Evolutionary conservation across 306 rosid genomes (phyloP).

Genomic region (Vachellia collinsii): DNA sequence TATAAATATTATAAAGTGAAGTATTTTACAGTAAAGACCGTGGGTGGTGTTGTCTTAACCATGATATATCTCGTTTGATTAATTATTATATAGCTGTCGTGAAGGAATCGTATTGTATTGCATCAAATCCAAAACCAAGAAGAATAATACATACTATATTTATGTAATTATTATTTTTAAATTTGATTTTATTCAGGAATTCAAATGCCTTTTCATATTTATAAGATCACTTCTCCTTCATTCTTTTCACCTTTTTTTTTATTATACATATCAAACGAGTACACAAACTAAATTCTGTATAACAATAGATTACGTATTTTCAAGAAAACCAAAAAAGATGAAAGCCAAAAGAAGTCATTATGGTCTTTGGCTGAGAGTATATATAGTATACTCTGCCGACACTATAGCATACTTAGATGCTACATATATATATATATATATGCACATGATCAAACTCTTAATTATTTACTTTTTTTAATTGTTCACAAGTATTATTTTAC

Average conservation of each 20-base stretch:
- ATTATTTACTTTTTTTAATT: too few species aligned
- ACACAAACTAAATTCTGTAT: not conserved
- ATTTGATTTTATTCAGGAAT: too few species aligned
- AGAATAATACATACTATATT: not conserved
- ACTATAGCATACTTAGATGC: not conserved
- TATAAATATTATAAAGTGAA: too few species aligned
- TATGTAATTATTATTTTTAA: too few species aligned
- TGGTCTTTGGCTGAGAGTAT: not conserved
- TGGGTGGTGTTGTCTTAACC: too few species aligned
- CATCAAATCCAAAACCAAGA: not conserved
- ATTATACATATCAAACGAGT: not conserved
- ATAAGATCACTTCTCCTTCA: not conserved
- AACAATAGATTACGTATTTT: not conserved
- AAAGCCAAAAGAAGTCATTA: not conserved
- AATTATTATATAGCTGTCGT: too few species aligned
- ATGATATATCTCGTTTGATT: not conserved
- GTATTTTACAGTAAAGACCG: too few species aligned
- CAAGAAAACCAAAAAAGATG: not conserved
- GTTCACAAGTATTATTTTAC: too few species aligned
- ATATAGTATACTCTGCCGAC: not conserved
- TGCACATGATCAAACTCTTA: not conserved
- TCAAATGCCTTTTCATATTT: not conserved
- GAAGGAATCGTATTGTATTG: not conserved
- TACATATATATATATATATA: too few species aligned
- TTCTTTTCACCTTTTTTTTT: too few species aligned